A percentile compares a stretch with the other conserved stretches of the same genome.
These are phyloP conservation scores for Massarina eburnea DNA, from an alignment of 2,329 filamentous ascomycete species.

Conservation along the genomic window DNA sequence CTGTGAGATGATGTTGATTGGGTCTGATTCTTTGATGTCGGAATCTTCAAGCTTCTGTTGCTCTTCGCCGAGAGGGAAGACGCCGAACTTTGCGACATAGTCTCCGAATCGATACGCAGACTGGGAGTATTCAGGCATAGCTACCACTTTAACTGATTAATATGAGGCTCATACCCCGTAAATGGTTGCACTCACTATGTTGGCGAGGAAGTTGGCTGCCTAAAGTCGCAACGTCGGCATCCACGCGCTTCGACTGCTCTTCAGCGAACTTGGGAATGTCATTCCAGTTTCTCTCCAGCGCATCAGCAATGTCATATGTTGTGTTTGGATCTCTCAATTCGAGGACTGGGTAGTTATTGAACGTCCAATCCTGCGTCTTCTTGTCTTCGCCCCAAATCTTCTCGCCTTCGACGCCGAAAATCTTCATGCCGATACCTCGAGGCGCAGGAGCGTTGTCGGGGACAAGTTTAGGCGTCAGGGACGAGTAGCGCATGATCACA, in stretches of 20 bases:
- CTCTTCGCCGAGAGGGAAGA: constrained; percentile 46
- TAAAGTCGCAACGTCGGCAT: constrained; percentile 32
- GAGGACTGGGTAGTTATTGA: constrained; percentile 52
- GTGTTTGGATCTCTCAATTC: constrained; percentile 51
- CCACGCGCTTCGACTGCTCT: constrained; percentile 47
- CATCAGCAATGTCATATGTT: constrained; percentile 45
- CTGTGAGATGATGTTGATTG: constrained; percentile 29
- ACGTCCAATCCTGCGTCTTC: constrained; percentile 50
- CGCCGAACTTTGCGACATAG: constrained; percentile 52
- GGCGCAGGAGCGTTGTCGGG: constrained; percentile 44
- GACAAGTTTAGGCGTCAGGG: constrained; percentile 27
- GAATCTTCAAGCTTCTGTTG: constrained; percentile 47
- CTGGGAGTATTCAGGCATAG: constrained; percentile 49
- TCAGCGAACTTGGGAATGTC: constrained; percentile 27
- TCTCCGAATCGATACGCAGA: constrained; percentile 52
- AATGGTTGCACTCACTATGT: constrained; percentile 16
- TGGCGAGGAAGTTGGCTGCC: constrained; percentile 25
- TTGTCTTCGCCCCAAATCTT: constrained; percentile 32
- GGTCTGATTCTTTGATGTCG: constrained; percentile 26
- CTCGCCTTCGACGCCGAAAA: constrained; percentile 51
- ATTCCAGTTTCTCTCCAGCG: constrained; percentile 29
- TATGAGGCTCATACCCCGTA: neutral
- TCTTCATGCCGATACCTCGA: constrained; percentile 52
- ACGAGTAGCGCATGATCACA: constrained; percentile 32
- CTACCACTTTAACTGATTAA: constrained; percentile 17